These are phyloP conservation scores for Fallopia convolvulus DNA, from an alignment of 148 eudicot genomes.

Conservation along the genomic window DNA sequence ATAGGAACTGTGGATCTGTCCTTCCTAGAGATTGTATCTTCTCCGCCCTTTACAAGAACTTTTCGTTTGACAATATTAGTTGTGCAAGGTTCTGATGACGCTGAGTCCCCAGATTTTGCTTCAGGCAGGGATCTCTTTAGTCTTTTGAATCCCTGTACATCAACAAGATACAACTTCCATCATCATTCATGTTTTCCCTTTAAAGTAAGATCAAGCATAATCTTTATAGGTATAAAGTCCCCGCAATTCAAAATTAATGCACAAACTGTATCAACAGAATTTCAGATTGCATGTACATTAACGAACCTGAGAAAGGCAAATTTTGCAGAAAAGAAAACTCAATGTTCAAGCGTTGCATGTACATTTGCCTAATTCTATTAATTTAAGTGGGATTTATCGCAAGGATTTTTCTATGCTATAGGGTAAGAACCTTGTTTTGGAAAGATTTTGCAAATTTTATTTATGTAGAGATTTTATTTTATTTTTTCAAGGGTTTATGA, in stretches of 20 bases:
- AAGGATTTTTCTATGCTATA: no score
- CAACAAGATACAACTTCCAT: background rate
- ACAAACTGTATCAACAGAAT: background rate
- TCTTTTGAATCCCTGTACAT: constrained; percentile 56
- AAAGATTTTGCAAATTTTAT: no score
- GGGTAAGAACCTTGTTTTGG: no score
- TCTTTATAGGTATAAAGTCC: background rate
- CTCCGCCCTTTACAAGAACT: background rate
- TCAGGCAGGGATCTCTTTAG: constrained; percentile 44
- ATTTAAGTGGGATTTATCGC: no score
- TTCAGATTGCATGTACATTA: background rate
- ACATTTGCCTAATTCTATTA: background rate
- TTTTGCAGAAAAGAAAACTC: no score
- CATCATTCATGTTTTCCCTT: background rate
- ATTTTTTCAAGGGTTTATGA: no score
- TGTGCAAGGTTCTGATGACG: background rate
- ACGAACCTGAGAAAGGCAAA: background rate
- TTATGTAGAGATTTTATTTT: no score
- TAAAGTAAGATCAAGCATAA: background rate
- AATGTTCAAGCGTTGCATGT: background rate
- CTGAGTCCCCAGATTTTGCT: constrained; percentile 16
- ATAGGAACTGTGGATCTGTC: constrained; percentile 23
- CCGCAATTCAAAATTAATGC: background rate
- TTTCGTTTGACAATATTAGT: background rate
- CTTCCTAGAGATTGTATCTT: background rate